Conservation (phyloP, 192 early-diverging fungal species). For the Backusella mclennaniae region DNA sequence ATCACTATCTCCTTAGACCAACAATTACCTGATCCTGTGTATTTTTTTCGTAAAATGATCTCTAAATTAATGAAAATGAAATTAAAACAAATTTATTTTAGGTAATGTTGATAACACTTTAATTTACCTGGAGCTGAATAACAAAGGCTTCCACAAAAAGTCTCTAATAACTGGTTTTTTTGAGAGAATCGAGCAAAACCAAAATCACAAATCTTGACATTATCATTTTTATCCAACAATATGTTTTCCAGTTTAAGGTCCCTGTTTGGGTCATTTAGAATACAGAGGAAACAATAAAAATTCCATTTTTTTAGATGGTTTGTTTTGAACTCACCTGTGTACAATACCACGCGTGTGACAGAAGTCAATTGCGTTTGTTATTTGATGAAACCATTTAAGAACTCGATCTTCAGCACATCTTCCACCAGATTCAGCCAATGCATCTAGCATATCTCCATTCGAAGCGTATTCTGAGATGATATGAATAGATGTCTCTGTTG, state of each 20-base stretch:
- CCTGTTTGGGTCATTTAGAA: constrained; percentile 13
- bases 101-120: too few relatives aligned
- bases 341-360: constrained; percentile 54
- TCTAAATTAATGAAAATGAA: constrained; percentile 42
- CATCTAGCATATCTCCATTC: constrained; percentile 63
- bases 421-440: constrained; percentile 42
- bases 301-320: not conserved
- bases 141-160: constrained; percentile 63
- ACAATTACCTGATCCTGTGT: constrained; percentile 66
- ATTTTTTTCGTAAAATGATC: constrained; percentile 70
- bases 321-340: constrained; percentile 34
- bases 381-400: constrained; percentile 48
- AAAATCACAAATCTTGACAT: constrained; percentile 64
- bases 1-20: not conserved
- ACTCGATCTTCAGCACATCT: constrained; percentile 39
- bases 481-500: constrained; percentile 71
- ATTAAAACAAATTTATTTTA: not conserved
- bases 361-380: constrained; percentile 45
- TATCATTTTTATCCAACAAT: constrained; percentile 50
- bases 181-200: constrained; percentile 61
- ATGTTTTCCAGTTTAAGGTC: constrained; percentile 64
- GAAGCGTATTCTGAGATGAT: constrained; percentile 75
- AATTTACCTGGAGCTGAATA: constrained; percentile 73
- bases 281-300: not conserved
- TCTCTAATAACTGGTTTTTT: constrained; percentile 55